phyloP scores from a whole-genome alignment of 2,329 filamentous ascomycete species.

The Aurifilum marmelostoma region DNA sequence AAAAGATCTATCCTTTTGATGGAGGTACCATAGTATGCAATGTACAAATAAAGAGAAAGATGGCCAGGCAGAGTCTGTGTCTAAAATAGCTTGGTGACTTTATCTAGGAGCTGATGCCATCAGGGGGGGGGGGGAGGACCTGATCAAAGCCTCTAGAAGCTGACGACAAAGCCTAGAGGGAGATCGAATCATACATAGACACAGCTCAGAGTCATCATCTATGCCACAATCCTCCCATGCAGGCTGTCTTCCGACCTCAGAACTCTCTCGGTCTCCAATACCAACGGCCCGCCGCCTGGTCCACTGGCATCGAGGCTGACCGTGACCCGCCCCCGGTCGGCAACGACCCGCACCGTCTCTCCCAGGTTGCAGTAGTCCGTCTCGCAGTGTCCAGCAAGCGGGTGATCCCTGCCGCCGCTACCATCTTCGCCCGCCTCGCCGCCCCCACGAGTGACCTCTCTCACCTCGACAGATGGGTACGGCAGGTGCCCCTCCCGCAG shows the following conservation, averaged over 20 bases:
- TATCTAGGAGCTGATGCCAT: background rate
- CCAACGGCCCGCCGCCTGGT: constrained; percentile 65
- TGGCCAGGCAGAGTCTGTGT: background rate
- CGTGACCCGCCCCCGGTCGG: constrained; percentile 72
- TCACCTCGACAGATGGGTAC: constrained; percentile 78
- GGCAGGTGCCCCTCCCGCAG: constrained; percentile 77
- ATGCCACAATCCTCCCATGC: constrained; percentile 44
- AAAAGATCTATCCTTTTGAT: background rate
- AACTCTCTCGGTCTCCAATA: constrained; percentile 63
- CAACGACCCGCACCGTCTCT: constrained; percentile 75
- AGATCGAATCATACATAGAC: background rate
- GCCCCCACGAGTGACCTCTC: constrained; percentile 51
- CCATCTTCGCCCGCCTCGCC: constrained; percentile 25
- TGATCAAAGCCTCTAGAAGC: background rate
- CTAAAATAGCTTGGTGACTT: background rate
- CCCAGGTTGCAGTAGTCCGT: constrained; percentile 79
- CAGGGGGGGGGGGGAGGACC: no score
- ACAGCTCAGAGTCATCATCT: background rate
- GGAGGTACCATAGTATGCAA: background rate
- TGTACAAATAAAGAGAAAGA: background rate
- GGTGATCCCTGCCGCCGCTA: constrained; percentile 31
- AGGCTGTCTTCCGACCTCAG: constrained; percentile 27
- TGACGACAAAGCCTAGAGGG: background rate
- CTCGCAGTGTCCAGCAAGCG: constrained; percentile 63
- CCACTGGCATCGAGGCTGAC: constrained; percentile 72